Evolutionary conservation across 352 stramenopile species (phyloP).

Genomic region (Globisporangium okanoganense): DNA sequence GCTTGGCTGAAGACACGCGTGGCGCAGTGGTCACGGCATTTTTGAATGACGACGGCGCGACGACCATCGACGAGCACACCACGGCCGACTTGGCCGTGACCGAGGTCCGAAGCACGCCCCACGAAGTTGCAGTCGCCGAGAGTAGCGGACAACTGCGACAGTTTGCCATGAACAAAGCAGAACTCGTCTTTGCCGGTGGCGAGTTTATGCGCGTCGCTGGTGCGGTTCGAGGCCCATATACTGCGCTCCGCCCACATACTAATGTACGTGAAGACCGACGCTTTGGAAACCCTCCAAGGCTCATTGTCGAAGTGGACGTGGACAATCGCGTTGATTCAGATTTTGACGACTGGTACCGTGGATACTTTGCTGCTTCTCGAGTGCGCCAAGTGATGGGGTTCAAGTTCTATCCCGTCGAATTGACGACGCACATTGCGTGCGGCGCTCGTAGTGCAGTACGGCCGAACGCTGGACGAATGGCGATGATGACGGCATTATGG

Average conservation of each 20-base stretch:
- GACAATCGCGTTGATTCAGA: neutral
- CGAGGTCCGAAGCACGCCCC: too few species aligned
- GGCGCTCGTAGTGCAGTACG: neutral
- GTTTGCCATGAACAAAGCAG: too few species aligned
- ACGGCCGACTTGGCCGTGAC: too few species aligned
- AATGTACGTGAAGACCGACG: neutral
- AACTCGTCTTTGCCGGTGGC: too few species aligned
- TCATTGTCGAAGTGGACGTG: neutral
- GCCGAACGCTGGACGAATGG: neutral
- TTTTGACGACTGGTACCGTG: neutral
- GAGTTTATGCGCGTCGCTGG: neutral
- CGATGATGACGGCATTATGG: neutral
- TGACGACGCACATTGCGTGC: neutral
- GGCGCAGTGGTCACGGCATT: too few species aligned
- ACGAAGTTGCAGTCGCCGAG: too few species aligned
- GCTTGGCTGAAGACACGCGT: too few species aligned
- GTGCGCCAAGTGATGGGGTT: neutral
- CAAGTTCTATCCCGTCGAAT: neutral
- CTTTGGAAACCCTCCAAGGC: neutral
- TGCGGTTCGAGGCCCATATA: neutral
- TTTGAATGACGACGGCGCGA: too few species aligned
- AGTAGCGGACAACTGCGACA: too few species aligned
- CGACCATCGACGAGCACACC: too few species aligned
- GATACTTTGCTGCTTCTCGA: neutral
- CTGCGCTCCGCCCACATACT: neutral